Conservation (phyloP, 192 early-diverging fungal genomes). For the Gaertneriomyces sp. region DNA sequence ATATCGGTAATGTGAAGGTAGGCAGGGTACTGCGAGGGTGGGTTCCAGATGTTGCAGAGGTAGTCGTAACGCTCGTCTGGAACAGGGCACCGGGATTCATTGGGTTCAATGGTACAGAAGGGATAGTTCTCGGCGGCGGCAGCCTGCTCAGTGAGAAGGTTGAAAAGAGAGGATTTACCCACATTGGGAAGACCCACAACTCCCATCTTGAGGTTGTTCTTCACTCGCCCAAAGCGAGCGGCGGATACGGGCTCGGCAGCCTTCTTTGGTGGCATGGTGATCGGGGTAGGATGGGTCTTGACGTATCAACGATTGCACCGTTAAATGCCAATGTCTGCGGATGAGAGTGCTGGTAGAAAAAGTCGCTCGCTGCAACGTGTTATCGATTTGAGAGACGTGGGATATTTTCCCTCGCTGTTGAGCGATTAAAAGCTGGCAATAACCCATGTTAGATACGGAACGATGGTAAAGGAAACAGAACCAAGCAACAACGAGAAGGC, state of each 20-base stretch:
- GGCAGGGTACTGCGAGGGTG: conserved; percentile 58
- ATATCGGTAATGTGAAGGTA: conserved; percentile 94
- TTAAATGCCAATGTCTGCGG: too few species aligned
- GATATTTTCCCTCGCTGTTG: too few species aligned
- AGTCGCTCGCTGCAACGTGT: too few species aligned
- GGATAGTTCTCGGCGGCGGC: conserved; percentile 35
- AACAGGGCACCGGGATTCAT: conserved; percentile 72
- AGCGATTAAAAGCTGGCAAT: too few species aligned
- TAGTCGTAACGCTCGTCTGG: conserved; percentile 88
- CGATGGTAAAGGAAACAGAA: conserved; percentile 24
- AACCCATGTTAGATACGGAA: too few species aligned
- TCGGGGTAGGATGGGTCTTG: too few species aligned
- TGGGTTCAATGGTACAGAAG: conserved; percentile 72
- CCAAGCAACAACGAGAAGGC: conserved; percentile 71
- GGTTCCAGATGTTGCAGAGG: conserved; percentile 60
- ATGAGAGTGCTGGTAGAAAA: too few species aligned
- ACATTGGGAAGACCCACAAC: conserved; percentile 95
- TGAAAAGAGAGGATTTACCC: conserved; percentile 57
- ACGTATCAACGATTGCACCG: too few species aligned
- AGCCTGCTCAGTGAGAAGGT: conserved; percentile 32
- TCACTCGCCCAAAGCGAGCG: conserved; percentile 26
- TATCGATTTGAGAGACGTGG: too few species aligned
- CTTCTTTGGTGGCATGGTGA: conserved; percentile 18
- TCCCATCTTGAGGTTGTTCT: conserved; percentile 41
- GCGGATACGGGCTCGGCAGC: conserved; percentile 12